Evolutionary conservation across 805 yeast genomes (phyloP).

Genomic region (Kuraishia hungarica): DNA sequence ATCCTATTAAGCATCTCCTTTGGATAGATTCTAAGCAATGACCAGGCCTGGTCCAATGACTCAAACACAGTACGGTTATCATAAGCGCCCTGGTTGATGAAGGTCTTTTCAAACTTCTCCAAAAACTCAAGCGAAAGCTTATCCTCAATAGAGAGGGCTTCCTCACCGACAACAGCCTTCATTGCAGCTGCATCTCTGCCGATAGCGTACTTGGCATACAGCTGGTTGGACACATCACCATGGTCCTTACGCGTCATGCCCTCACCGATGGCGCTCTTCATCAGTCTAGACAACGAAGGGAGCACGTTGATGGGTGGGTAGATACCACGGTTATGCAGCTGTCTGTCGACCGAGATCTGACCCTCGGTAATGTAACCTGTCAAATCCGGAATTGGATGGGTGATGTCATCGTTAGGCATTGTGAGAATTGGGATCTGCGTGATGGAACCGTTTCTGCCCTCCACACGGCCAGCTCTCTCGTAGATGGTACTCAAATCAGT

Average conservation of each 20-base stretch:
- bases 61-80: constrained; percentile 93
- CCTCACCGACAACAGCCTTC: constrained; percentile 99
- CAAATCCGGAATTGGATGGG: constrained; percentile 99
- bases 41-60: constrained; percentile 97
- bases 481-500: constrained; percentile 98
- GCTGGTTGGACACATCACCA: constrained; percentile 98
- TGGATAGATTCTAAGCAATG: constrained; percentile 95
- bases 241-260: constrained; percentile 99
- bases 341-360: constrained; percentile 96
- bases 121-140: constrained; percentile 94
- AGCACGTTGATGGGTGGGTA: constrained; percentile 98
- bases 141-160: constrained; percentile 95
- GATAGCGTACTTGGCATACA: constrained; percentile 98
- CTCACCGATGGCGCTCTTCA: constrained; percentile 99
- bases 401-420: constrained; percentile 99
- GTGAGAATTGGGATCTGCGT: constrained; percentile 98
- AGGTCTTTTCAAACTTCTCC: constrained; percentile 95
- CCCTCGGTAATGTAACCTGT: constrained; percentile 99
- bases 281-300: constrained; percentile 94
- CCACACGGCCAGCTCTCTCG: constrained; percentile 99
- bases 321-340: constrained; percentile 90
- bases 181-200: constrained; percentile 99
- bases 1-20: constrained; percentile 98
- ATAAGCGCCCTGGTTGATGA: constrained; percentile 93
- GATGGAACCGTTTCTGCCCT: constrained; percentile 98